These are phyloP conservation scores for Botrytis squamosa DNA, from an alignment of 2,329 filamentous ascomycete genomes.

Conservation along the genomic window DNA sequence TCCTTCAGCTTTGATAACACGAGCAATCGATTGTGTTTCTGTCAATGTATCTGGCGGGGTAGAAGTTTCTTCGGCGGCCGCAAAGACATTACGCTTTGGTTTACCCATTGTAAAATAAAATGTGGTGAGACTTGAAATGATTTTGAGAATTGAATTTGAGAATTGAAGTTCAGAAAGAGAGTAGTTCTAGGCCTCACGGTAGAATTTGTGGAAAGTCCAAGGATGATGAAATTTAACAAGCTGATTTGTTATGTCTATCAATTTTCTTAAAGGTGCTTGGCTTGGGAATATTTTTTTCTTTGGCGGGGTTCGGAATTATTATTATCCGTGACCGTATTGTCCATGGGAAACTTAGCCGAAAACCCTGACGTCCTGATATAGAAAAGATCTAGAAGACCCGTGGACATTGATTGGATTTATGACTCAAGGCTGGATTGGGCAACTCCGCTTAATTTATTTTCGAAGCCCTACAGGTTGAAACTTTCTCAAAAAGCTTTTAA, in stretches of 20 bases:
- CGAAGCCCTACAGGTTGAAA: background rate
- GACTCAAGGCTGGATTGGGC: background rate
- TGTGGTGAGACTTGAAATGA: background rate
- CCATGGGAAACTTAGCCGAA: constrained; percentile 13
- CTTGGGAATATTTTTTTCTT: background rate
- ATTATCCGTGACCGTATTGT: background rate
- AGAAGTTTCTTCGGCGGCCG: constrained; percentile 70
- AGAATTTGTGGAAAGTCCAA: background rate
- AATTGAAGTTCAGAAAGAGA: background rate
- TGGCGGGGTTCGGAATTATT: background rate
- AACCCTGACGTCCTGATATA: background rate
- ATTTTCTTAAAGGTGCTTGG: background rate
- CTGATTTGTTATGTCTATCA: background rate
- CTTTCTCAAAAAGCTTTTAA: background rate
- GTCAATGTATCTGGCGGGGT: constrained; percentile 59
- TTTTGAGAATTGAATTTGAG: background rate
- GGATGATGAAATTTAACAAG: background rate
- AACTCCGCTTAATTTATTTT: background rate
- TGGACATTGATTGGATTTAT: background rate
- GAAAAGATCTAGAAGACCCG: background rate
- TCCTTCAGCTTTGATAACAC: constrained; percentile 77
- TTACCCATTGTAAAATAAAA: constrained; percentile 57
- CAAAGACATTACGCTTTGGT: constrained; percentile 73
- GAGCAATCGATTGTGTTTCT: constrained; percentile 67
- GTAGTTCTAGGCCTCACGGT: background rate